Evolutionary conservation across 2,329 filamentous ascomycete genomes (phyloP).

Genomic region (Calonectria henricotiae): DNA sequence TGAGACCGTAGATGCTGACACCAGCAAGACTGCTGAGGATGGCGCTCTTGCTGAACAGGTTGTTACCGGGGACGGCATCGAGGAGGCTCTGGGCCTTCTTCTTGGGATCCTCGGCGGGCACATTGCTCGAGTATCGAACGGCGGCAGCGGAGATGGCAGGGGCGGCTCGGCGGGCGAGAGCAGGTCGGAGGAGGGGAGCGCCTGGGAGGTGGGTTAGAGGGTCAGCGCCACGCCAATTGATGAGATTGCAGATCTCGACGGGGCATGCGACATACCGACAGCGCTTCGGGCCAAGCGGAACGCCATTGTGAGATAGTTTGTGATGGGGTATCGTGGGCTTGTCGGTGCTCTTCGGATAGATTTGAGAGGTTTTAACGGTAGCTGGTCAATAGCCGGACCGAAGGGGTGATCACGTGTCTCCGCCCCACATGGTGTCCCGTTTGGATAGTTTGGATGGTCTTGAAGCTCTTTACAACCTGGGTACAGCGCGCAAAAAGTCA

Average conservation of each 20-base stretch:
- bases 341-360: conserved; percentile 59
- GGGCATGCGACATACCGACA: conserved; percentile 79
- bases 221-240: conserved; percentile 54
- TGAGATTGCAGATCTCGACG: conserved; percentile 38
- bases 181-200: conserved; percentile 91
- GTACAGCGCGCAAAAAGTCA: too few relatives aligned
- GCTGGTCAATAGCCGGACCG: too few relatives aligned
- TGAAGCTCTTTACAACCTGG: too few relatives aligned
- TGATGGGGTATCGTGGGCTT: conserved; percentile 68
- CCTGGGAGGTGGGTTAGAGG: conserved; percentile 68
- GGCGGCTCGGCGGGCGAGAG: conserved; percentile 81
- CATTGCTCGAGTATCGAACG: conserved; percentile 81
- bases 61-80: conserved; percentile 93
- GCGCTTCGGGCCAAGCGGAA: conserved; percentile 97
- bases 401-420: too few relatives aligned
- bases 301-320: conserved; percentile 87
- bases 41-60: conserved; percentile 94
- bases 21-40: conserved; percentile 95
- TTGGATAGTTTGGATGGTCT: too few relatives aligned
- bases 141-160: conserved; percentile 81
- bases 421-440: too few relatives aligned
- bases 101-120: conserved; percentile 91
- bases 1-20: conserved; percentile 94
- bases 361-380: too few relatives aligned
- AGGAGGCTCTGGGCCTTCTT: conserved; percentile 97